Conservation (phyloP, 306 rosid genomes). For the Styphnolobium japonicum region DNA sequence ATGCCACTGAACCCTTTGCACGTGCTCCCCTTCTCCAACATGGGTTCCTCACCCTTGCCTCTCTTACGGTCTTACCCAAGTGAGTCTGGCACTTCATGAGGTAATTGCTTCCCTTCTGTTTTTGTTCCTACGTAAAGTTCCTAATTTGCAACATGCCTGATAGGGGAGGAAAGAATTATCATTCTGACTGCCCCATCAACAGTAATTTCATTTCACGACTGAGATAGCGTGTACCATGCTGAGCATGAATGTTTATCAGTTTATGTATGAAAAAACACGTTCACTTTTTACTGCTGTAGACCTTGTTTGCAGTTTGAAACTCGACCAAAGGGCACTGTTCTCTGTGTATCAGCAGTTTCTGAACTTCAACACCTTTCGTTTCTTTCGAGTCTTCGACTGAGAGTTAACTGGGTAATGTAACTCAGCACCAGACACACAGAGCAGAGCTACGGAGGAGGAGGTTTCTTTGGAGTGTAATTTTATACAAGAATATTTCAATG, state of each 20-base stretch:
- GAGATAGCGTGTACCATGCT: background rate
- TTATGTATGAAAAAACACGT: background rate
- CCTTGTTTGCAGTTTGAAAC: background rate
- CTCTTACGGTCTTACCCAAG: background rate
- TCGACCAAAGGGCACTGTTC: background rate
- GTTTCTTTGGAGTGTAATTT: slow-evolving; percentile 10
- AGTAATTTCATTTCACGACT: background rate
- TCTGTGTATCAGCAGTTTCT: background rate
- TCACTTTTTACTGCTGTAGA: background rate
- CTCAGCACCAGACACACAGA: background rate
- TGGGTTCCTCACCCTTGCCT: slow-evolving; percentile 51
- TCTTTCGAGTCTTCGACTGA: background rate
- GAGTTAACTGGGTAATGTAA: slow-evolving; percentile 5
- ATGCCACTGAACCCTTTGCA: slow-evolving; percentile 46
- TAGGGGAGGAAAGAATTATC: background rate
- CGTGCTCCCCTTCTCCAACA: slow-evolving; percentile 99
- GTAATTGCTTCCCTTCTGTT: slow-evolving; percentile 5
- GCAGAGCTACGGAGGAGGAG: background rate
- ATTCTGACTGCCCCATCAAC: background rate
- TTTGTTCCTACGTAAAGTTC: background rate
- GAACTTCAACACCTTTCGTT: background rate
- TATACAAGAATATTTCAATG: slow-evolving; percentile 13
- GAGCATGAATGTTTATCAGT: background rate
- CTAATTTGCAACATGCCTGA: background rate
- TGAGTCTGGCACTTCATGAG: background rate